Evolutionary conservation across 2,329 filamentous ascomycete species (phyloP).

Genomic region (Cladosporium colombiae): DNA sequence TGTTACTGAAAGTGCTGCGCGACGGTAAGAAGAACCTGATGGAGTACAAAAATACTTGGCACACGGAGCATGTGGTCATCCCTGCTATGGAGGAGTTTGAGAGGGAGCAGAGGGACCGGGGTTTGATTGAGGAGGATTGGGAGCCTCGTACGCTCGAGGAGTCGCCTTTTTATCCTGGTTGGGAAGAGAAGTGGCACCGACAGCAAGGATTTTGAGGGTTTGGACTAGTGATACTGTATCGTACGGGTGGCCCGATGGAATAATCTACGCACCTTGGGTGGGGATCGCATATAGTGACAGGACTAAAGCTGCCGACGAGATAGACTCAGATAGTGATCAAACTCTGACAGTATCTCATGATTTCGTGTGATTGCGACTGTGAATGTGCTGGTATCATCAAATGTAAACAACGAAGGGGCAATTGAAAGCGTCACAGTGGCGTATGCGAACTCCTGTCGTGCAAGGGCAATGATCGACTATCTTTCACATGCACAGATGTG

Average conservation of each 20-base stretch:
- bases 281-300: neutral
- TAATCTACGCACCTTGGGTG: neutral
- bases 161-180: slow-evolving; percentile 73
- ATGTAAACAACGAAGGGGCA: neutral
- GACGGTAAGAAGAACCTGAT: slow-evolving; percentile 71
- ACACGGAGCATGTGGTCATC: slow-evolving; percentile 71
- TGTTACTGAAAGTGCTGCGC: slow-evolving; percentile 68
- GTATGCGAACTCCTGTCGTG: neutral
- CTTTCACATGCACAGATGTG: slow-evolving; percentile 1
- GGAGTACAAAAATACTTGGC: slow-evolving; percentile 81
- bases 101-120: slow-evolving; percentile 64
- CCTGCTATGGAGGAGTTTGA: slow-evolving; percentile 65
- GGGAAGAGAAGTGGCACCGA: slow-evolving; percentile 72
- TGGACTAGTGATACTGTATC: neutral
- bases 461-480: neutral
- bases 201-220: slow-evolving; percentile 59
- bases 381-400: neutral
- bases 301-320: neutral
- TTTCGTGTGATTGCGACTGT: too few species aligned
- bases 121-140: slow-evolving; percentile 64
- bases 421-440: neutral
- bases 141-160: slow-evolving; percentile 69
- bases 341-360: neutral
- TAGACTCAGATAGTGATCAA: neutral
- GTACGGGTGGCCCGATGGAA: neutral